Conservation (phyloP, 2,329 filamentous ascomycete species). For the Aspergillus sergii region DNA sequence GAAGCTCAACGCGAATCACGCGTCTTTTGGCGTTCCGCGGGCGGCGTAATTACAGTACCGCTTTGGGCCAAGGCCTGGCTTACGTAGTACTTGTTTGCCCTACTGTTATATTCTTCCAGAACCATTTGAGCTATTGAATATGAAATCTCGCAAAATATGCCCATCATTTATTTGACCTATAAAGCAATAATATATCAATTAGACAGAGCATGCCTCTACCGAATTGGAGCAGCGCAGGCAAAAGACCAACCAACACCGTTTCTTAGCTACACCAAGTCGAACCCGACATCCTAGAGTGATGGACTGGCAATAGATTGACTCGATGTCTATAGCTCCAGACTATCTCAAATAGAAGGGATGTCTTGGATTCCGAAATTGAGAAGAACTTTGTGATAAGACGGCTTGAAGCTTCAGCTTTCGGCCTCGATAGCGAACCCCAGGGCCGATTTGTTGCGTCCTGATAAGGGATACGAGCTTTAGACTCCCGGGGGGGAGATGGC, state of each 20-base stretch:
- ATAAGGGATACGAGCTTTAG: neutral
- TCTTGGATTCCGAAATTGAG: neutral
- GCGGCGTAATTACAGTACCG: slow-evolving; percentile 24
- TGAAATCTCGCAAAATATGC: too few species aligned
- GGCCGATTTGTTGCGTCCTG: neutral
- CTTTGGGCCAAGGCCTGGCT: slow-evolving; percentile 17
- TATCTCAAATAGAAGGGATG: neutral
- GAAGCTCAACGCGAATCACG: slow-evolving; percentile 23
- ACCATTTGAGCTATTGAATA: too few species aligned
- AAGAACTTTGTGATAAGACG: too few species aligned
- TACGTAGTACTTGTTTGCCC: too few species aligned
- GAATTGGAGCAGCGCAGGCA: neutral
- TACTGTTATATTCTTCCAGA: too few species aligned
- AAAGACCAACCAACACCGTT: neutral
- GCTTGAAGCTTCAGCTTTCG: neutral
- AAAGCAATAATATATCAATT: neutral
- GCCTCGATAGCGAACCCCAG: neutral
- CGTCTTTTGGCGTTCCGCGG: slow-evolving; percentile 29
- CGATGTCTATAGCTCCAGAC: neutral
- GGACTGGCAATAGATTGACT: neutral
- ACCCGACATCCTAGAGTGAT: neutral
- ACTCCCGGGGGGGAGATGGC: neutral
- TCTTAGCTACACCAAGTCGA: neutral
- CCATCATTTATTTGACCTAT: neutral
- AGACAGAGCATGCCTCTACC: neutral